These are phyloP conservation scores for Backusella parvicylindrica DNA, from an alignment of 192 early-diverging fungal species.

Conservation along the genomic window DNA sequence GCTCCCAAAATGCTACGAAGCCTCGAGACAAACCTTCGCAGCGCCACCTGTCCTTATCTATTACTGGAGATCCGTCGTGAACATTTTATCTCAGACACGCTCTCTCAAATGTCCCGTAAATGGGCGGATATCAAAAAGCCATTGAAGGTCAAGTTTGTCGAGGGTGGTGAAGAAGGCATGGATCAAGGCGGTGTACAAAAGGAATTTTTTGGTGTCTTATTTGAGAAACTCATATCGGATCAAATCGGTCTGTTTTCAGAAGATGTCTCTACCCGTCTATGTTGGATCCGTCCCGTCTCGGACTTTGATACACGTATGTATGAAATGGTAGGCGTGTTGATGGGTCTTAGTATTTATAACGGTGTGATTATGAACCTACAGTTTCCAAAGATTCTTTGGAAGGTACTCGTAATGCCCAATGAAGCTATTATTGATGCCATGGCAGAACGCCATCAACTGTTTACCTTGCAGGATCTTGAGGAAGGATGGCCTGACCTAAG, in stretches of 20 bases:
- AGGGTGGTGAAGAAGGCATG: conserved; percentile 88
- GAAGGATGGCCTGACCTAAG: conserved; percentile 48
- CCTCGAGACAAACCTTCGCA: conserved; percentile 57
- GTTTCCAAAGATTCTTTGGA: conserved; percentile 73
- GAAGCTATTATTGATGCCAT: neutral
- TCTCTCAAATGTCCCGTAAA: conserved; percentile 68
- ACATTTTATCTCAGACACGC: conserved; percentile 69
- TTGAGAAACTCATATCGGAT: conserved; percentile 70
- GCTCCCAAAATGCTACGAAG: conserved; percentile 36
- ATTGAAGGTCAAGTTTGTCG: conserved; percentile 81
- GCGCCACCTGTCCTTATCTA: conserved; percentile 70
- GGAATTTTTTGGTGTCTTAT: conserved; percentile 85
- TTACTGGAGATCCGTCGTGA: conserved; percentile 73
- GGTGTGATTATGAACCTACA: conserved; percentile 72
- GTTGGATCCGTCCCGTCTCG: conserved; percentile 71
- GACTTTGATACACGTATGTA: conserved; percentile 40
- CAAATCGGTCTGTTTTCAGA: conserved; percentile 73
- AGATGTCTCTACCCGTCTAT: conserved; percentile 55
- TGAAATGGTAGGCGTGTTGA: conserved; percentile 83
- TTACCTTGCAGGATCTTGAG: conserved; percentile 16
- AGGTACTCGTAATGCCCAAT: conserved; percentile 38
- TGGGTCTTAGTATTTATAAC: conserved; percentile 92
- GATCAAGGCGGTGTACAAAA: conserved; percentile 97
- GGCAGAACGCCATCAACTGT: neutral
- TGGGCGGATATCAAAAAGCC: conserved; percentile 72